A percentile compares a stretch with the other conserved stretches of the same genome.
Evolutionary conservation across 495 filamentous ascomycete genomes (phyloP).

Genomic region (Pseudoneurospora amorphoporcata): DNA sequence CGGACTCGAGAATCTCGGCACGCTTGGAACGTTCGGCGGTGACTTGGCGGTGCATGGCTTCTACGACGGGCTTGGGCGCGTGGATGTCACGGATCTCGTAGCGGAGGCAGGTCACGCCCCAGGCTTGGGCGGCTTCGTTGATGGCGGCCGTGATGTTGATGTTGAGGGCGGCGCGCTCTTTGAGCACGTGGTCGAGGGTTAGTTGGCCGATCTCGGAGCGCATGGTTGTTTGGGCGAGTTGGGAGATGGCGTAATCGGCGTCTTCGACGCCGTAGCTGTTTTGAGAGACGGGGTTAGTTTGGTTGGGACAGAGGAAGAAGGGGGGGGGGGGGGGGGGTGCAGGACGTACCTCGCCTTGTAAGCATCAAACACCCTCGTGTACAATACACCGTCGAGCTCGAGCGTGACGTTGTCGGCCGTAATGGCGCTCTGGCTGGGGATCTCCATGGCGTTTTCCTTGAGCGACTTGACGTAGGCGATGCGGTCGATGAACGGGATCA

Average conservation of each 20-base stretch:
- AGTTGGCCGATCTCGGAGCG: conserved; percentile 94
- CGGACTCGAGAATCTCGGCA: conserved; percentile 91
- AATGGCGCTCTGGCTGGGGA: conserved; percentile 88
- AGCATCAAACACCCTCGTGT: conserved; percentile 91
- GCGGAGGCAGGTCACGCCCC: conserved; percentile 90
- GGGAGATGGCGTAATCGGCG: conserved; percentile 96
- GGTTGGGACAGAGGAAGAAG: neutral
- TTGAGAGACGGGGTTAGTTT: conserved; percentile 6
- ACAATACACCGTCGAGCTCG: conserved; percentile 90
- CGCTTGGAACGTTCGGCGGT: conserved; percentile 94
- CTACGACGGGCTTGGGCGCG: conserved; percentile 82
- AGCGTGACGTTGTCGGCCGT: conserved; percentile 97
- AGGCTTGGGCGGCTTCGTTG: conserved; percentile 93
- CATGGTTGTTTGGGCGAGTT: conserved; percentile 98
- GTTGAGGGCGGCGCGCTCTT: conserved; percentile 91
- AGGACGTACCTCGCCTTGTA: conserved; percentile 77
- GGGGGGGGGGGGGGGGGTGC: neutral
- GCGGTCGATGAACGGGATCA: conserved; percentile 85
- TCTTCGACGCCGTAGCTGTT: conserved; percentile 93
- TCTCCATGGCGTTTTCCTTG: conserved; percentile 94
- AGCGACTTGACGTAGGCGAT: conserved; percentile 96
- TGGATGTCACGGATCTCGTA: conserved; percentile 99
- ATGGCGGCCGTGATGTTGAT: conserved; percentile 95
- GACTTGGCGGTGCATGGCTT: conserved; percentile 96
- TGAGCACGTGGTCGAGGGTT: conserved; percentile 91